Evolutionary conservation across 306 rosid species (phyloP).

Genomic region (Acmispon strigosus): DNA sequence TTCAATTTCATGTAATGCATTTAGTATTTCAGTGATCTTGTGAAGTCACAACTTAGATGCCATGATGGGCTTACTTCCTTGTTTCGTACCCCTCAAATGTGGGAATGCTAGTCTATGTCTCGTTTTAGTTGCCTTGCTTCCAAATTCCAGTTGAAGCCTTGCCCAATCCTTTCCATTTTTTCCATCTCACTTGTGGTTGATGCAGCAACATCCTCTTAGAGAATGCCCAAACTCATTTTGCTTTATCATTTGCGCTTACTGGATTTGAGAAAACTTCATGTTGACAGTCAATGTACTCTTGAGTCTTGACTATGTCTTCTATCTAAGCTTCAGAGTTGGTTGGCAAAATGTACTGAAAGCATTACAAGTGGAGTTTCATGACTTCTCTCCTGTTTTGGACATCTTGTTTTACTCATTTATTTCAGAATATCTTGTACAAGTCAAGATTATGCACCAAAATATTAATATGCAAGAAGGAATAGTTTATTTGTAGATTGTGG

Average conservation of each 20-base stretch:
- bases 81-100: background rate
- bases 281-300: background rate
- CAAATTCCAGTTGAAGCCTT: background rate
- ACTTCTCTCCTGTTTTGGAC: background rate
- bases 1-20: background rate
- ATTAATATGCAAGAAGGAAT: background rate
- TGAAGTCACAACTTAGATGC: background rate
- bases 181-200: background rate
- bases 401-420: background rate
- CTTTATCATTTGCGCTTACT: background rate
- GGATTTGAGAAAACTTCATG: conserved; percentile 9
- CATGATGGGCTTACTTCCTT: background rate
- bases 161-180: background rate
- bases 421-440: background rate
- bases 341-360: background rate
- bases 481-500: conserved; percentile 1
- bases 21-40: conserved; percentile 5
- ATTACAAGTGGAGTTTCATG: background rate
- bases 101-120: background rate
- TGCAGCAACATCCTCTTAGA: background rate
- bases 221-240: conserved; percentile 1
- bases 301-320: background rate
- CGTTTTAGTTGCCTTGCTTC: background rate
- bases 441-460: background rate
- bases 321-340: background rate